A percentile compares a stretch with the other conserved stretches of the same genome.
These are phyloP conservation scores for Cutaneotrichosporon cyanovorans DNA, from an alignment of 1,284 basidiomycete species.

Conservation along the genomic window DNA sequence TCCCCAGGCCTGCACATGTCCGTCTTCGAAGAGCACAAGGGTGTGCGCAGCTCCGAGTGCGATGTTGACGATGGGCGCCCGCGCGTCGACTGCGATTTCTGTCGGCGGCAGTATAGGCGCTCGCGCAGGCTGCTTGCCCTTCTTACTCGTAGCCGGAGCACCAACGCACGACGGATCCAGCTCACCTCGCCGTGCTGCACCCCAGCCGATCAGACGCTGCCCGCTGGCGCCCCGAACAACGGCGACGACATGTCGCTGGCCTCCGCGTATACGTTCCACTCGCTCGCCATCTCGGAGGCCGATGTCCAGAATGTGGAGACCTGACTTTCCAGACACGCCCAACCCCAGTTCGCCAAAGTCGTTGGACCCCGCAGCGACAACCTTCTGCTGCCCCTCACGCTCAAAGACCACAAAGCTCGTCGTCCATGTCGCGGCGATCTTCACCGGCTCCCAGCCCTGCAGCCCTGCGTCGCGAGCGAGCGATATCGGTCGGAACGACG, in stretches of 20 bases:
- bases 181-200: constrained; percentile 67
- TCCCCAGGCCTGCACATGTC: constrained; percentile 54
- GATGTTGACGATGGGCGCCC: constrained; percentile 27
- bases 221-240: constrained; percentile 36
- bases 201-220: constrained; percentile 64
- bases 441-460: constrained; percentile 29
- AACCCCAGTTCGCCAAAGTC: constrained; percentile 73
- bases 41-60: constrained; percentile 67
- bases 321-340: constrained; percentile 38
- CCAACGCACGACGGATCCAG: constrained; percentile 16
- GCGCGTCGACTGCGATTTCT: constrained; percentile 10
- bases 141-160: constrained; percentile 11
- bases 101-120: constrained; percentile 17
- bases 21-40: constrained; percentile 52
- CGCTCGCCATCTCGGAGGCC: constrained; percentile 20
- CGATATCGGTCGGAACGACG: constrained; percentile 25
- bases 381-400: background rate
- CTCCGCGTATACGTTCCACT: constrained; percentile 51
- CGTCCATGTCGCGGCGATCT: constrained; percentile 67
- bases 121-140: constrained; percentile 20
- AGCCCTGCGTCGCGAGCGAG: constrained; percentile 8
- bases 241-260: constrained; percentile 63
- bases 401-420: constrained; percentile 59
- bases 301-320: background rate
- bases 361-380: constrained; percentile 73